These are phyloP conservation scores for Benincasa hispida DNA, from an alignment of 306 rosid genomes.

Conservation along the genomic window DNA sequence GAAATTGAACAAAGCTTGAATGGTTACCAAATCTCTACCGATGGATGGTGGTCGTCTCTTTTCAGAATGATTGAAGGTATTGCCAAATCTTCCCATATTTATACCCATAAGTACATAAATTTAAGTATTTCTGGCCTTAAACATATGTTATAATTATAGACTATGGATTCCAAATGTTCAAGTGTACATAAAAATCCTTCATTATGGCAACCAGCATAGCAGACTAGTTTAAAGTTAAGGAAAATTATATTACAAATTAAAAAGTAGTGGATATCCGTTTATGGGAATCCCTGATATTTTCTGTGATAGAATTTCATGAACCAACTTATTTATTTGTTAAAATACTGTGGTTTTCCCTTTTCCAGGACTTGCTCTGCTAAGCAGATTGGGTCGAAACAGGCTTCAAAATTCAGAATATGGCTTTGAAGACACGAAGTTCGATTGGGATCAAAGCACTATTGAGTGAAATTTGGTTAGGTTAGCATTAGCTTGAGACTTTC, in stretches of 20 bases:
- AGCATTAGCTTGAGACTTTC: not conserved
- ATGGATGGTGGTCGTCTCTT: constrained; percentile 71
- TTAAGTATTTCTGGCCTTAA: not conserved
- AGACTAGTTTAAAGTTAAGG: not conserved
- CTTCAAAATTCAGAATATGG: constrained; percentile 37
- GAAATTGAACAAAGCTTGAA: constrained; percentile 48
- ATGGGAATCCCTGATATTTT: not conserved
- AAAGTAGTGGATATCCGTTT: not conserved
- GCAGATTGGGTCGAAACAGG: constrained; percentile 58
- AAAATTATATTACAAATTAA: not conserved
- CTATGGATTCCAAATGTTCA: not conserved
- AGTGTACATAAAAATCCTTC: not conserved
- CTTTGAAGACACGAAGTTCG: constrained; percentile 39
- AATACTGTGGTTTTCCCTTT: not conserved
- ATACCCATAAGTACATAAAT: not conserved
- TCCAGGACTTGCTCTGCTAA: constrained; percentile 71
- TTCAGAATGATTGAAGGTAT: constrained; percentile 89
- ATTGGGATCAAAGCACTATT: constrained; percentile 35
- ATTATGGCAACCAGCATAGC: not conserved
- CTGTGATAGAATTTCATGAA: not conserved
- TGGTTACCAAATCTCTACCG: constrained; percentile 33
- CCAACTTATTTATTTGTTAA: not conserved
- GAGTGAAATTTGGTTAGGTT: not conserved
- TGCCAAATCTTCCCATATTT: not conserved
- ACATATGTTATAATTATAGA: not conserved